Conservation (phyloP, 2,329 filamentous ascomycete species). For the Scleromitrula shiraiana region DNA sequence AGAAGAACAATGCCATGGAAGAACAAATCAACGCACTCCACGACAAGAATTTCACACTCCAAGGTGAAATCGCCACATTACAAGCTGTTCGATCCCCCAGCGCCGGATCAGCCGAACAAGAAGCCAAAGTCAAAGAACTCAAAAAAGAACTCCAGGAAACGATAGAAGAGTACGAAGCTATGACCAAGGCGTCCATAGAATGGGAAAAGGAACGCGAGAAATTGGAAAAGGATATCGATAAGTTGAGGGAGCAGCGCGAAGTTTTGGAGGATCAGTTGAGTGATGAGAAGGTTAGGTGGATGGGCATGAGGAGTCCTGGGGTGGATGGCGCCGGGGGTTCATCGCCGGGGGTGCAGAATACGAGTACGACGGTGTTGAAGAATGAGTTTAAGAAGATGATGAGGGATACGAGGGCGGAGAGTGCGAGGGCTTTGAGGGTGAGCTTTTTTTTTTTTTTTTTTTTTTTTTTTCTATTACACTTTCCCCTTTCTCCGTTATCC, state of each 20-base stretch:
- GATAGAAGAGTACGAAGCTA: conserved; percentile 60
- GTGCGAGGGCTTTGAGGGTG: conserved; percentile 56
- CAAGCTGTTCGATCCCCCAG: conserved; percentile 1
- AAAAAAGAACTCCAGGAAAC: conserved; percentile 60
- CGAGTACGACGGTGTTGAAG: conserved; percentile 60
- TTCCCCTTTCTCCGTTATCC: too few species aligned
- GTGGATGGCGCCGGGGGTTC: conserved; percentile 27
- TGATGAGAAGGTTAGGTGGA: conserved; percentile 59
- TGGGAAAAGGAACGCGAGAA: conserved; percentile 63
- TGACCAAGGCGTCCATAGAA: conserved; percentile 62
- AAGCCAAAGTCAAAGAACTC: conserved; percentile 39
- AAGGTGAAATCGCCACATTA: conserved; percentile 8
- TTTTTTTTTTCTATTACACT: too few species aligned
- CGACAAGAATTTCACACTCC: conserved; percentile 5
- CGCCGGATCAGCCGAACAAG: conserved; percentile 21
- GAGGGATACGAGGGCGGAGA: conserved; percentile 61
- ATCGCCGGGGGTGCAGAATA: conserved; percentile 30
- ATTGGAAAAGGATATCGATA: conserved; percentile 56
- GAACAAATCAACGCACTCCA: conserved; percentile 25
- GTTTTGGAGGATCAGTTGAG: conserved; percentile 53
- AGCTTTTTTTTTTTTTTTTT: conserved; percentile 27
- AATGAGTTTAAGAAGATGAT: conserved; percentile 78
- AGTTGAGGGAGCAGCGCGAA: conserved; percentile 55
- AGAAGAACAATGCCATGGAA: conserved; percentile 32
- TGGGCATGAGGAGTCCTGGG: conserved; percentile 51